Percentiles rank a stretch among this genome's conserved stretches.
These are phyloP conservation scores for Pascua sp. DNA, from an alignment of 1,284 basidiomycete genomes.

Conservation along the genomic window DNA sequence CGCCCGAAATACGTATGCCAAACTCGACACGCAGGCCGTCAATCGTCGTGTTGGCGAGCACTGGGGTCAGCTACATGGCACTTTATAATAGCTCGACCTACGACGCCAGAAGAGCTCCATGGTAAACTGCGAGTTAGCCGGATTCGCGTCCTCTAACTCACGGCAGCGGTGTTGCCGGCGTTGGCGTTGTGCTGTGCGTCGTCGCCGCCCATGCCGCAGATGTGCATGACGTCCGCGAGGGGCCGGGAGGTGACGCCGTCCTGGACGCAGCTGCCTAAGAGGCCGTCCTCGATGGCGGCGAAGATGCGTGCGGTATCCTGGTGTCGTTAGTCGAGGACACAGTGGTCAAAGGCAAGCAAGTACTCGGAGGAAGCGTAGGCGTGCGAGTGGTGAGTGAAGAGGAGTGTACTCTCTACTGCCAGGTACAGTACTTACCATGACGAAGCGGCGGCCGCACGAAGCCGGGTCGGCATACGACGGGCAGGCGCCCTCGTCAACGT, in stretches of 20 bases:
- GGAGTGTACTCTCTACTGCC: no score
- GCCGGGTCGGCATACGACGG: slow-evolving; percentile 22
- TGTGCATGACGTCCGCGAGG: background rate
- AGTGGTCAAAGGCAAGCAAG: background rate
- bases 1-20: no score
- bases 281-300: slow-evolving; percentile 26
- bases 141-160: background rate
- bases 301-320: slow-evolving; percentile 41
- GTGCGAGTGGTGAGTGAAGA: no score
- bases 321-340: background rate
- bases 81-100: background rate
- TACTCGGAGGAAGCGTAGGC: no score
- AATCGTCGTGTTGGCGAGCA: background rate
- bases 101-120: slow-evolving; percentile 3
- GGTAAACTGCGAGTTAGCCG: background rate
- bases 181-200: slow-evolving; percentile 6
- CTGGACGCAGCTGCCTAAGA: slow-evolving; percentile 17
- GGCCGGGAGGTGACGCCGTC: background rate
- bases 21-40: no score
- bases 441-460: slow-evolving; percentile 24
- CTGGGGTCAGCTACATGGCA: background rate
- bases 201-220: background rate
- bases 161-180: slow-evolving; percentile 27
- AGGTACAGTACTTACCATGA: slow-evolving; percentile 31
- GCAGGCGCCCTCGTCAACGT: slow-evolving; percentile 20